Percentiles rank a stretch among this genome's conserved stretches.
These are phyloP conservation scores for Pseudogymnoascus sp. DNA, from an alignment of 2,329 filamentous ascomycete species.

Conservation along the genomic window DNA sequence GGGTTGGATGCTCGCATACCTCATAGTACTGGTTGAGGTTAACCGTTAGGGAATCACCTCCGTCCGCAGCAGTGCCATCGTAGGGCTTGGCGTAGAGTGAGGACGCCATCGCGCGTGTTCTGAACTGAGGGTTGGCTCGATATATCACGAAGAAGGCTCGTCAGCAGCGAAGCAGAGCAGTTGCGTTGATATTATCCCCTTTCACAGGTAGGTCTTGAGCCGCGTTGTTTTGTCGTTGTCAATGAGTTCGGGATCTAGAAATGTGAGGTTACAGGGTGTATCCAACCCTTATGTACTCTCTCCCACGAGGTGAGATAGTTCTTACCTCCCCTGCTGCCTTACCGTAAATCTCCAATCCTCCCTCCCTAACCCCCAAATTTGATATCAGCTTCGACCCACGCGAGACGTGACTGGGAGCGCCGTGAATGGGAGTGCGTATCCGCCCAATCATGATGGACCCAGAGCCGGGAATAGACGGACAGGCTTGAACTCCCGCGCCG, in stretches of 20 bases:
- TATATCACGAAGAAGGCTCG: not conserved
- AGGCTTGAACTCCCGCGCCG: not conserved
- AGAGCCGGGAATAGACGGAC: not conserved
- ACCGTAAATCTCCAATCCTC: not conserved
- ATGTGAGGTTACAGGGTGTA: not conserved
- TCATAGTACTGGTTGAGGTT: conserved; percentile 84
- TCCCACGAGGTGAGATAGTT: not conserved
- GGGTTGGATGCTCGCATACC: conserved; percentile 39
- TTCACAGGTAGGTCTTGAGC: not conserved
- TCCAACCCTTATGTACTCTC: not conserved
- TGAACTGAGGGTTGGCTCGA: not conserved
- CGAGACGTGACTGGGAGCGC: not conserved
- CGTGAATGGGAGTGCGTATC: not conserved
- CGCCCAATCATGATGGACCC: not conserved
- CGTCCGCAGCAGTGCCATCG: conserved; percentile 50
- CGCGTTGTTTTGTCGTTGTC: not conserved
- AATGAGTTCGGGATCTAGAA: not conserved
- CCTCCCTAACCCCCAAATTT: not conserved
- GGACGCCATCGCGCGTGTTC: conserved; percentile 15
- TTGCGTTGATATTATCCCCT: not conserved
- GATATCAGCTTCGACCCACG: not conserved
- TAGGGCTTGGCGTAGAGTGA: conserved; percentile 35
- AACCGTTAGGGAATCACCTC: conserved; percentile 53
- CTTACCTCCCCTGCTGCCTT: not conserved
- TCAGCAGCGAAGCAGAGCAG: not conserved